Evolutionary conservation across 805 yeast species (phyloP).

Genomic region (Phaffomyces antillensis): DNA sequence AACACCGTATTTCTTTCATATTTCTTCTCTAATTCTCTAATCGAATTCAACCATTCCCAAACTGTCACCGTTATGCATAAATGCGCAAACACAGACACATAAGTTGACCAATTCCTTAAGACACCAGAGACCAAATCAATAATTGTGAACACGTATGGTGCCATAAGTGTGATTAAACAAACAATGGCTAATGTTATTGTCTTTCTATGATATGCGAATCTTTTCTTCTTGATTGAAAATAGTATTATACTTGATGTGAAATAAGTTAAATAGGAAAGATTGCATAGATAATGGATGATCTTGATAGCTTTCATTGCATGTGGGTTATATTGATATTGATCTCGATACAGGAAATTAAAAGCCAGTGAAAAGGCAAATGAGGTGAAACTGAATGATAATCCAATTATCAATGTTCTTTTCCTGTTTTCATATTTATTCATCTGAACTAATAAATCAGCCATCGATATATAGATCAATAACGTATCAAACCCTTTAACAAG

Average conservation of each 20-base stretch:
- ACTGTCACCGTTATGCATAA: constrained; percentile 44
- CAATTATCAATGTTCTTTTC: constrained; percentile 25
- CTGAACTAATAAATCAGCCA: constrained; percentile 43
- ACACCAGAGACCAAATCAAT: constrained; percentile 32
- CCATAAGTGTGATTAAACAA: constrained; percentile 31
- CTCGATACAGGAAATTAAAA: constrained; percentile 10
- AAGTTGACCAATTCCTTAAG: constrained; percentile 44
- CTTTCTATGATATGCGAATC: constrained; percentile 38
- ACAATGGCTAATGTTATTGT: constrained; percentile 44
- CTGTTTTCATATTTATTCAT: constrained; percentile 27
- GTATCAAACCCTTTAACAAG: constrained; percentile 35
- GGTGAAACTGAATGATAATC: constrained; percentile 26
- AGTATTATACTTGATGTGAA: constrained; percentile 29
- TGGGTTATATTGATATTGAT: constrained; percentile 1
- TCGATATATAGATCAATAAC: constrained; percentile 43
- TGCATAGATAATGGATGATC: constrained; percentile 24
- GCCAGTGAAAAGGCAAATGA: constrained; percentile 22
- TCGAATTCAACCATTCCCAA: constrained; percentile 63
- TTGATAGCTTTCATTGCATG: constrained; percentile 13
- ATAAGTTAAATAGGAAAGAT: constrained; percentile 25
- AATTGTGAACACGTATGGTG: constrained; percentile 31
- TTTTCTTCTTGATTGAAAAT: constrained; percentile 32
- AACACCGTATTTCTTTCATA: constrained; percentile 51
- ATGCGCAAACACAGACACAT: constrained; percentile 38
- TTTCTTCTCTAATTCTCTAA: constrained; percentile 41